Evolutionary conservation across 331 rosid species (phyloP).

Genomic region (Dryas integrifolia): DNA sequence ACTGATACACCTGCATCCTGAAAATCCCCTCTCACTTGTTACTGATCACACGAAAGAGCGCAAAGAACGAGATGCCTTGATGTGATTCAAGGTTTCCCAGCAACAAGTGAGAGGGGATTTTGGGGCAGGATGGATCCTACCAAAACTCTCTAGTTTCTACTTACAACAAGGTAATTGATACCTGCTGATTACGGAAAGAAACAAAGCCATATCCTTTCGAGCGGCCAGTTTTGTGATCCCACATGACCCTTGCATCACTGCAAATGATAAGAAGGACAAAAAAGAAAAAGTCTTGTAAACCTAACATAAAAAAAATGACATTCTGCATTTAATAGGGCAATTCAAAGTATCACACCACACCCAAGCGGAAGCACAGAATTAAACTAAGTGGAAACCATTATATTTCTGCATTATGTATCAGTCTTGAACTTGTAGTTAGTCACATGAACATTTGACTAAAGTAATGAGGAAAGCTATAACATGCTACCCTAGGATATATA

Average conservation of each 20-base stretch:
- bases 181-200: conserved; percentile 80
- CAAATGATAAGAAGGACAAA: conserved; percentile 20
- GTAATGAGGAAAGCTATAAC: conserved; percentile 23
- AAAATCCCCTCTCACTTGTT: no score
- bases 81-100: not conserved
- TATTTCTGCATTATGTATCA: conserved; percentile 25
- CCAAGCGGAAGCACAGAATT: conserved; percentile 1
- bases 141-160: not conserved
- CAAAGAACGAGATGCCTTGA: not conserved
- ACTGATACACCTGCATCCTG: not conserved
- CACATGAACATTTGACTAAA: not conserved
- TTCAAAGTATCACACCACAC: not conserved
- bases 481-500: conserved; percentile 20
- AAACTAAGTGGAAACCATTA: not conserved
- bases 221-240: conserved; percentile 90
- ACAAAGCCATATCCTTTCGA: conserved; percentile 94
- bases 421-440: conserved; percentile 28
- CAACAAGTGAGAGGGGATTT: conserved; percentile 1
- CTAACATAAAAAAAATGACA: conserved; percentile 7
- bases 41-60: not conserved
- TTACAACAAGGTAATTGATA: conserved; percentile 9
- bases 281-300: conserved; percentile 30
- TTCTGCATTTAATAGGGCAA: not conserved
- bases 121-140: not conserved
- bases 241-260: conserved; percentile 92